A percentile compares a stretch with the other conserved stretches of the same genome.
phyloP scores from a whole-genome alignment of 768 basidiomycete species.

The Xanthoconium purpureum region DNA sequence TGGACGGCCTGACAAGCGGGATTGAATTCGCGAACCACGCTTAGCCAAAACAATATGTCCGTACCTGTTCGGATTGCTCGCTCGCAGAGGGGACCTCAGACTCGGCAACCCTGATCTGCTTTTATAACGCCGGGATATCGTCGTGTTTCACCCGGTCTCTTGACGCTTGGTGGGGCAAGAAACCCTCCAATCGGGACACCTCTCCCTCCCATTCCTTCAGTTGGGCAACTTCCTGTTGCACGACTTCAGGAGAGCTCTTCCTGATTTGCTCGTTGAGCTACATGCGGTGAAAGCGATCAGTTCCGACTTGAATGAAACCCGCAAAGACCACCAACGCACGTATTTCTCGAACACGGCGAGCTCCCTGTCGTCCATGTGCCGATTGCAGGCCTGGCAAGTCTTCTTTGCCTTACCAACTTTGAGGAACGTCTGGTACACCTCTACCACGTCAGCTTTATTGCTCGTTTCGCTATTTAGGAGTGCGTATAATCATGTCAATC shows the following conservation, averaged over 20 bases:
- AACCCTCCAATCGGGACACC: slow-evolving; percentile 50
- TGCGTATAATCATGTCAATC: neutral
- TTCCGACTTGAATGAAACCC: neutral
- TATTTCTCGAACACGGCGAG: slow-evolving; percentile 64
- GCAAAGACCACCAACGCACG: slow-evolving; percentile 38
- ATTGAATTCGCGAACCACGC: neutral
- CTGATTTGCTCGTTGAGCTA: slow-evolving; percentile 67
- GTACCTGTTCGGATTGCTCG: slow-evolving; percentile 60
- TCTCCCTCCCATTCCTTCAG: slow-evolving; percentile 60
- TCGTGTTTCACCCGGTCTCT: slow-evolving; percentile 50
- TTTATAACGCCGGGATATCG: slow-evolving; percentile 69
- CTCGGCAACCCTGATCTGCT: slow-evolving; percentile 59
- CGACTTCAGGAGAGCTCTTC: slow-evolving; percentile 47
- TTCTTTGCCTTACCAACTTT: slow-evolving; percentile 59
- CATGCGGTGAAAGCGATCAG: neutral
- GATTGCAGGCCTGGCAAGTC: slow-evolving; percentile 73
- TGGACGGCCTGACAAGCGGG: slow-evolving; percentile 44
- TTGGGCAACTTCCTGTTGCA: slow-evolving; percentile 33
- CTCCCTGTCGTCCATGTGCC: slow-evolving; percentile 56
- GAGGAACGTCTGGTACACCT: slow-evolving; percentile 55
- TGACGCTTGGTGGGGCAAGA: slow-evolving; percentile 56
- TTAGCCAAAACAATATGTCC: slow-evolving; percentile 2
- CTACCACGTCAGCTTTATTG: slow-evolving; percentile 35
- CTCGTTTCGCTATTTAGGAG: slow-evolving; percentile 14
- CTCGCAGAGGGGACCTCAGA: slow-evolving; percentile 50